A percentile compares a stretch with the other conserved stretches of the same genome.
phyloP scores from a whole-genome alignment of 2,329 filamentous ascomycete genomes.

The Claviceps sp. region DNA sequence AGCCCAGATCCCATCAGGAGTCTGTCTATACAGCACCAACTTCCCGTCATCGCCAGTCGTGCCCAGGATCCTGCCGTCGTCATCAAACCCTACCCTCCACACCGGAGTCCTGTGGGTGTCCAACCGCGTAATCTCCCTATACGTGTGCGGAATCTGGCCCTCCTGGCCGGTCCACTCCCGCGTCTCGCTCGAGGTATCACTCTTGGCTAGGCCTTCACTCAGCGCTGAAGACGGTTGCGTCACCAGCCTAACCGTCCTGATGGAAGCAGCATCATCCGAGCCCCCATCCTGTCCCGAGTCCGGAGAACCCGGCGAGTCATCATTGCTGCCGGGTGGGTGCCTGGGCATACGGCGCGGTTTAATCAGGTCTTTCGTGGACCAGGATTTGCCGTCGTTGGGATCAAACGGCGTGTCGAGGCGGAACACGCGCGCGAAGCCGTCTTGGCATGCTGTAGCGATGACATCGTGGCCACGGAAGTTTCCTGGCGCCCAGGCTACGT shows the following conservation, averaged over 20 bases:
- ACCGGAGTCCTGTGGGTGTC: slow-evolving; percentile 56
- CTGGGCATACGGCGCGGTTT: slow-evolving; percentile 10
- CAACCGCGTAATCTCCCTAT: slow-evolving; percentile 51
- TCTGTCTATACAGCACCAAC: slow-evolving; percentile 47
- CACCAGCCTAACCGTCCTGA: slow-evolving; percentile 15
- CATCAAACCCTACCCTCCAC: slow-evolving; percentile 62
- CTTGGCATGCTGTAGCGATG: slow-evolving; percentile 83
- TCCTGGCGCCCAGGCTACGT: slow-evolving; percentile 85
- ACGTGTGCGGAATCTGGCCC: slow-evolving; percentile 52
- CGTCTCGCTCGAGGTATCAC: slow-evolving; percentile 30
- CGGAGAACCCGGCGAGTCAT: not conserved
- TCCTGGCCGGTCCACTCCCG: slow-evolving; percentile 40
- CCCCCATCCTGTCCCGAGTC: slow-evolving; percentile 17
- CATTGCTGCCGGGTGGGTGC: not conserved
- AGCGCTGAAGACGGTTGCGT: slow-evolving; percentile 30
- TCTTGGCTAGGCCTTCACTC: slow-evolving; percentile 39
- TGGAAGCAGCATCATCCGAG: slow-evolving; percentile 8
- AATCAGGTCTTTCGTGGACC: slow-evolving; percentile 32
- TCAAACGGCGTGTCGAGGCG: slow-evolving; percentile 51
- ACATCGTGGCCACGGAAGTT: slow-evolving; percentile 84
- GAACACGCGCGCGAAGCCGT: slow-evolving; percentile 82
- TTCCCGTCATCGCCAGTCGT: slow-evolving; percentile 66
- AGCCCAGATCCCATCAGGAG: slow-evolving; percentile 42
- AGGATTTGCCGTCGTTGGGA: slow-evolving; percentile 34
- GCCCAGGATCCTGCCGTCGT: slow-evolving; percentile 57